These are phyloP conservation scores for Canavalia ensiformis DNA, from an alignment of 306 rosid species.

Conservation along the genomic window DNA sequence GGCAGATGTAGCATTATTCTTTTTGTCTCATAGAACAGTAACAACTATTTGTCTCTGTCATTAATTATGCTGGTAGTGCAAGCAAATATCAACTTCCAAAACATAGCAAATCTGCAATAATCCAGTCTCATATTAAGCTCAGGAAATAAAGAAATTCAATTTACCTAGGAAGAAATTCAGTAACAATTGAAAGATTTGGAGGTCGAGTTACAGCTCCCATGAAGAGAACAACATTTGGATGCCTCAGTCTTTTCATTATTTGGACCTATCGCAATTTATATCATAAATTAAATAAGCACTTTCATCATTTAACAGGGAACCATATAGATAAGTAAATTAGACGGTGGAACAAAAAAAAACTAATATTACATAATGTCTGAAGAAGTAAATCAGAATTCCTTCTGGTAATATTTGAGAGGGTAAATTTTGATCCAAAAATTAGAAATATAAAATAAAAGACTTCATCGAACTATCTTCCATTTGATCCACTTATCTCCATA, in stretches of 20 bases:
- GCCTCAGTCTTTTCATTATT: conserved; percentile 93
- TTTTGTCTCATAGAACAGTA: conserved; percentile 21
- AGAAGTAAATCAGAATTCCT: conserved; percentile 23
- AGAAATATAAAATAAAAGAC: conserved; percentile 4
- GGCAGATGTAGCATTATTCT: conserved; percentile 28
- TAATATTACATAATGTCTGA: conserved; percentile 4
- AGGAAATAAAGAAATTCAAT: conserved; percentile 45
- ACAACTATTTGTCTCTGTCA: conserved; percentile 20
- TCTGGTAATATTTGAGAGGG: conserved; percentile 1
- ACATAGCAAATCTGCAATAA: conserved; percentile 37
- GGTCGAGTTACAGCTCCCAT: conserved; percentile 98
- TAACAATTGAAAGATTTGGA: conserved; percentile 94
- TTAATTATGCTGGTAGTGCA: conserved; percentile 10
- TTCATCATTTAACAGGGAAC: conserved; percentile 33
- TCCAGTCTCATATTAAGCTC: conserved; percentile 11
- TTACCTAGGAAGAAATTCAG: conserved; percentile 99
- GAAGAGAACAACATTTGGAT: conserved; percentile 99
- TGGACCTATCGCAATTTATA: conserved; percentile 73
- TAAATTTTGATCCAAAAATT: conserved; percentile 26
- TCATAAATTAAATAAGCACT: conserved; percentile 46
- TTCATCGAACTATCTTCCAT: conserved; percentile 6
- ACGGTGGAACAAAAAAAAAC: conserved; percentile 6
- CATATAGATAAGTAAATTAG: not conserved
- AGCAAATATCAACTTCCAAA: conserved; percentile 41
- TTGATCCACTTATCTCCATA: conserved; percentile 22